Evolutionary conservation across 2,329 filamentous ascomycete species (phyloP), one percentile per base, ranked within the genome.

Genomic region (Neofusicoccum ribis): DNA sequence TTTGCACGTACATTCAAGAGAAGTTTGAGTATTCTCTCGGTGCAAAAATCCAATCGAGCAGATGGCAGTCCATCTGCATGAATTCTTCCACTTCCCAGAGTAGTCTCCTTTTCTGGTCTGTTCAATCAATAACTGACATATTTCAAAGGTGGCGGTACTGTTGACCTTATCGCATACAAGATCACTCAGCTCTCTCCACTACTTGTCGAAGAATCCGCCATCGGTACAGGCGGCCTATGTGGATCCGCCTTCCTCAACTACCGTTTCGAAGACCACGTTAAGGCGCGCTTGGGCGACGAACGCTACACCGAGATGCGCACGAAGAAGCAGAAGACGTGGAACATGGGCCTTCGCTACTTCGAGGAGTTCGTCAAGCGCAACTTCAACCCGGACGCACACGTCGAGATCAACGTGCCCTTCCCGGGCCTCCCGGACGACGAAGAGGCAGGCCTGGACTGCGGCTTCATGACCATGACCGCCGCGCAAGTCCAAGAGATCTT

Each of bases 291-390:
- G 9, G 91, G 91, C 1, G 82, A 84, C 43, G 84, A 84, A 39
- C 81, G 85, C 3, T 92, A 92, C 72, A 86, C 89, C 36, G 86
- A 88, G 77, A 92, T 94, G 89, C 90, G 91, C 73, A 76, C 86
- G 61, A 91, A 91, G 78, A 92, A 92, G 76, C 85, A 85, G 3
- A 92, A 91, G 77, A 91, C 89, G 0, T 93, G 91, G 90, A 90
- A 80, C 64, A 82, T 82, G 79, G 91, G 88, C 1, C 80, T 93
- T 59, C 85, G 87, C 64, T 93, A 92, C 72, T 94, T 92, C 76
- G 91, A 94, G 71, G 90, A 93, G 73, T 93, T 92, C 73, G 90
- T 94, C 14, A 94, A 94, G 78, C 85, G 91, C 14, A 93, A 92
- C 72, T 94, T 93, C 73, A 89, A 91, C 73, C 27, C 44, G 71